A percentile compares a stretch with the other conserved stretches of the same genome.
Evolutionary conservation across 352 stramenopile species (phyloP).

Genomic region (Globisporangium abappressorium): DNA sequence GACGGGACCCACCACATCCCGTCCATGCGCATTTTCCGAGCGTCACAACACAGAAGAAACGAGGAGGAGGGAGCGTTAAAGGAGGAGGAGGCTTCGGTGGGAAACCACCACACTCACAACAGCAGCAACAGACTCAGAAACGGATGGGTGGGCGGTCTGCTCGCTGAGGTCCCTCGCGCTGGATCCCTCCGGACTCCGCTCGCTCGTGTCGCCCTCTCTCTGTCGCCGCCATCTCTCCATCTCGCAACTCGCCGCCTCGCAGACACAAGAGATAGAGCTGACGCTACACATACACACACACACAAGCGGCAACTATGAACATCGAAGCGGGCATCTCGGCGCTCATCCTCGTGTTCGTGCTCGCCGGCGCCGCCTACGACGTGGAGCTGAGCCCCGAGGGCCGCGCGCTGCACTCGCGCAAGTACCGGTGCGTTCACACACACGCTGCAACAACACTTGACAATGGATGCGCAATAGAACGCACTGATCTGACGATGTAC

Average conservation of each 20-base stretch:
- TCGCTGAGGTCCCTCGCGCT: neutral
- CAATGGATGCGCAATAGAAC: too few relatives aligned
- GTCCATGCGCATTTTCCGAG: neutral
- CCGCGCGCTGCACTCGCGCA: conserved; percentile 47
- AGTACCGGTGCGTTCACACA: conserved; percentile 36
- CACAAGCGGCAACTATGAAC: conserved; percentile 24
- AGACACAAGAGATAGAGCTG: neutral
- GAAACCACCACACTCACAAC: neutral
- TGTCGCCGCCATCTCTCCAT: neutral
- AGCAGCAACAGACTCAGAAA: neutral
- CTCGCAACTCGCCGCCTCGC: neutral
- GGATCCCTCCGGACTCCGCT: neutral
- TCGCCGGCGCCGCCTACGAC: conserved; percentile 54
- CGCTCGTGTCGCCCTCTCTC: neutral
- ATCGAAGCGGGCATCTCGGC: conserved; percentile 48
- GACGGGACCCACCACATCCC: neutral
- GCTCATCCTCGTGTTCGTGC: conserved; percentile 55
- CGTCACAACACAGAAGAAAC: neutral
- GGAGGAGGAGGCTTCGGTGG: neutral
- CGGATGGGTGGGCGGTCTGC: neutral
- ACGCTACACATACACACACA: neutral
- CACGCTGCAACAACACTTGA: too few relatives aligned
- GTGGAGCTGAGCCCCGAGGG: conserved; percentile 57
- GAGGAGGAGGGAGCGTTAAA: neutral
- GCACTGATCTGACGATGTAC: neutral